phyloP scores from a whole-genome alignment of 2,329 filamentous ascomycete species.

The Cryphonectria nitschkei region DNA sequence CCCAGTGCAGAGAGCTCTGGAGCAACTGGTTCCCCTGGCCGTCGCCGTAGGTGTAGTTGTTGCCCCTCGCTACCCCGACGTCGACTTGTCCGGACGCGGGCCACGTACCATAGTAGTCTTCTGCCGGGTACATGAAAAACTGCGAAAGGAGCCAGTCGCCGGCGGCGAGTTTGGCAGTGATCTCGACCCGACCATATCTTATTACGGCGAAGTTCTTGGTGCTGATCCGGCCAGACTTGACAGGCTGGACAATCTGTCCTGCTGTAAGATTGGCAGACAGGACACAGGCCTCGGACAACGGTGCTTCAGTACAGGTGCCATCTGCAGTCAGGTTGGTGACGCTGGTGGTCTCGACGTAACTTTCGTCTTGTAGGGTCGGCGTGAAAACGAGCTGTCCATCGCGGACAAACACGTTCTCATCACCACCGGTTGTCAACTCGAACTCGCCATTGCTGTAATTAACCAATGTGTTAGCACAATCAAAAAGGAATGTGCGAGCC shows the following conservation, averaged over 20 bases:
- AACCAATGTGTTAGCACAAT: neutral
- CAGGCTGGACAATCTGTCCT: constrained; percentile 19
- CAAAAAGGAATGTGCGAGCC: neutral
- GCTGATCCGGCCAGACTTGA: constrained; percentile 26
- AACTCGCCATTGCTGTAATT: constrained; percentile 4
- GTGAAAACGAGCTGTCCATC: constrained; percentile 28
- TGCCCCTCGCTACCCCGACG: constrained; percentile 25
- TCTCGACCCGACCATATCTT: constrained; percentile 27
- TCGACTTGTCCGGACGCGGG: constrained; percentile 30
- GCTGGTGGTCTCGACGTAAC: constrained; percentile 11
- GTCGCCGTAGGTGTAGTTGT: constrained; percentile 25
- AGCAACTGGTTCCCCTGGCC: constrained; percentile 18
- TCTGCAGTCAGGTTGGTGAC: constrained; percentile 3
- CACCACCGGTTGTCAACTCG: constrained; percentile 22
- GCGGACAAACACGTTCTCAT: constrained; percentile 26
- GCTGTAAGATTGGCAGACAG: neutral
- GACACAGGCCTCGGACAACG: constrained; percentile 11
- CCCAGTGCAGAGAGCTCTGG: constrained; percentile 28
- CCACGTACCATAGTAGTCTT: constrained; percentile 27
- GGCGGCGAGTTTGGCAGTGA: constrained; percentile 28
- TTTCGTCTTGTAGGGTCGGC: constrained; percentile 21
- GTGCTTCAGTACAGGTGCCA: constrained; percentile 18
- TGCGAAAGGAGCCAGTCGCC: constrained; percentile 32
- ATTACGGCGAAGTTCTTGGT: constrained; percentile 29
- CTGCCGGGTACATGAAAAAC: constrained; percentile 26